phyloP scores from a whole-genome alignment of 805 yeast species.

The Hanseniaspora singularis region DNA sequence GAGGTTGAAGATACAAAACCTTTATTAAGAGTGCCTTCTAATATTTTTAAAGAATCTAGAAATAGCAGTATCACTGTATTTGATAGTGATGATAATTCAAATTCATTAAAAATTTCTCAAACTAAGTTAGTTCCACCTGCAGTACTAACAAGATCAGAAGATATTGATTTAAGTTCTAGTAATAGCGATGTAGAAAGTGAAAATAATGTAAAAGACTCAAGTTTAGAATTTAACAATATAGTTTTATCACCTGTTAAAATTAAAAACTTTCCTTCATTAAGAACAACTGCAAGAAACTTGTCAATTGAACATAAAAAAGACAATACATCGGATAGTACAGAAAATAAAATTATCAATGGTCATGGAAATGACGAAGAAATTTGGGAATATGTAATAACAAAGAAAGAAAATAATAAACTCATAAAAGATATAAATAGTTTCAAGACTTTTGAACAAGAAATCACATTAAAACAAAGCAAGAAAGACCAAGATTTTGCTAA shows the following conservation, averaged over 20 bases:
- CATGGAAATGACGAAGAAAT: slow-evolving; percentile 13
- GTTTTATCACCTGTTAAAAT: slow-evolving; percentile 10
- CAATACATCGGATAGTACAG: background rate
- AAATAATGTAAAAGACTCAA: background rate
- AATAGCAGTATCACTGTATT: background rate
- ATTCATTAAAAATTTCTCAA: background rate
- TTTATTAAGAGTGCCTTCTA: background rate
- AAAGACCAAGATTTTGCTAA: background rate
- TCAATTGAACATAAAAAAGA: slow-evolving; percentile 7
- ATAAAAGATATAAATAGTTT: slow-evolving; percentile 10
- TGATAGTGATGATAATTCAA: background rate
- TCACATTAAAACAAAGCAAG: slow-evolving; percentile 1
- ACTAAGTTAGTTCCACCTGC: background rate
- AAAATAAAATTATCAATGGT: slow-evolving; percentile 12
- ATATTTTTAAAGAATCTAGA: background rate
- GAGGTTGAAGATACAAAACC: slow-evolving; percentile 7
- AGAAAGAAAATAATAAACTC: slow-evolving; percentile 12
- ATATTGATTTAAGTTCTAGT: too few species aligned
- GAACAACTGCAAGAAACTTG: slow-evolving; percentile 8
- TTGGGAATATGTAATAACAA: slow-evolving; percentile 15
- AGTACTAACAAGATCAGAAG: background rate
- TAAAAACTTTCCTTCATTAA: background rate
- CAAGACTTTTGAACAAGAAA: slow-evolving; percentile 10
- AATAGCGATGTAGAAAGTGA: too few species aligned
- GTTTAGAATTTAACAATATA: background rate